Conservation (phyloP, 2,329 filamentous ascomycete species). For the Colletotrichum eremochloae region DNA sequence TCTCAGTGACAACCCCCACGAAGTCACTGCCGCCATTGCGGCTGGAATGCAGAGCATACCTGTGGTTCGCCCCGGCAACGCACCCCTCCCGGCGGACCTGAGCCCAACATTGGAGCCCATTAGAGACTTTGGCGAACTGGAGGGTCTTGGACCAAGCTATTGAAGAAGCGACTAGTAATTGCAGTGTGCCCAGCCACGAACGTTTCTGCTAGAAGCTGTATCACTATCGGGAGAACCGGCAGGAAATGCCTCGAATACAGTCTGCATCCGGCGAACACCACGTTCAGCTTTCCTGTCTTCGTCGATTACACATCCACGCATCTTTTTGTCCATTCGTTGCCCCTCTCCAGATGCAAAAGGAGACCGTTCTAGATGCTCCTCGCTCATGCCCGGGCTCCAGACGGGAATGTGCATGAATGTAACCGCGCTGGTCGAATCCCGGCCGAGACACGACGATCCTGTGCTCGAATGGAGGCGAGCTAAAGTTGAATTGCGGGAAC, state of each 20-base stretch:
- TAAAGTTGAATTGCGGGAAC: neutral
- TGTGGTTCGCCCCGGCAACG: conserved; percentile 78
- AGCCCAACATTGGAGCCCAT: conserved; percentile 52
- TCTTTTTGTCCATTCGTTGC: conserved; percentile 5
- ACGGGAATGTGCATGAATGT: neutral
- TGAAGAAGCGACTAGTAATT: conserved; percentile 13
- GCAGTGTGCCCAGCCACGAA: conserved; percentile 10
- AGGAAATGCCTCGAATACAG: conserved; percentile 32
- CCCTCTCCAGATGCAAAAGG: neutral
- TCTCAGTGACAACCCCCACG: conserved; percentile 82
- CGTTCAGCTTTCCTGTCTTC: conserved; percentile 34
- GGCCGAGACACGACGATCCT: conserved; percentile 3
- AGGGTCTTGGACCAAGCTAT: conserved; percentile 23
- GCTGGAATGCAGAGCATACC: conserved; percentile 75
- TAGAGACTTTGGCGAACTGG: conserved; percentile 49
- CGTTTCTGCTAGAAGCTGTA: conserved; percentile 21
- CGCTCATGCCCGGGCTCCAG: conserved; percentile 2
- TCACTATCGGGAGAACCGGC: conserved; percentile 23
- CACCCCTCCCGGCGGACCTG: conserved; percentile 67
- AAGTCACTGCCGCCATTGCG: conserved; percentile 72
- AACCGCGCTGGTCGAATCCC: neutral
- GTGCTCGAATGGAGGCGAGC: neutral
- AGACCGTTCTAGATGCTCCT: conserved; percentile 21
- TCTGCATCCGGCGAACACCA: conserved; percentile 37
- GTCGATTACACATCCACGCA: conserved; percentile 16